Evolutionary conservation across 148 eudicot genomes (phyloP).

Genomic region (Rhododendron williamsianum): DNA sequence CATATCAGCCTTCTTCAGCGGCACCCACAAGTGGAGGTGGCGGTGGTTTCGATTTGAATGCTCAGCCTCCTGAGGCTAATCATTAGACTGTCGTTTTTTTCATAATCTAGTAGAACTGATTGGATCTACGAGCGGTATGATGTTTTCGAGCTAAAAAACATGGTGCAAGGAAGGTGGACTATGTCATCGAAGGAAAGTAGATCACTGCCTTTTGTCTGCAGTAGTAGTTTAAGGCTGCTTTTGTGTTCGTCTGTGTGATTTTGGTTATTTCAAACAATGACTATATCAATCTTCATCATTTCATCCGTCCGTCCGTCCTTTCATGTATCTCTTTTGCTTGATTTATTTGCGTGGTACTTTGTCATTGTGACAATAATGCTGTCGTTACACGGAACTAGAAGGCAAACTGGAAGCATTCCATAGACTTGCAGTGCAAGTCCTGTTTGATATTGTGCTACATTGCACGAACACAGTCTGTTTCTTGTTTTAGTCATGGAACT

Average conservation of each 20-base stretch:
- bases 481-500: background rate
- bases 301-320: background rate
- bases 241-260: background rate
- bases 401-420: background rate
- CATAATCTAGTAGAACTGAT: background rate
- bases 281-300: background rate
- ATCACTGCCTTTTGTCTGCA: background rate
- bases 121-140: background rate
- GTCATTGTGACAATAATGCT: background rate
- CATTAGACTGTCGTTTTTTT: background rate
- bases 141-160: background rate
- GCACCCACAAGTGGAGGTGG: constrained; percentile 15
- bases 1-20: constrained; percentile 21
- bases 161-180: background rate
- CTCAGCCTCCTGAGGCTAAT: constrained; percentile 17
- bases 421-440: background rate
- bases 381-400: background rate
- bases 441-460: background rate
- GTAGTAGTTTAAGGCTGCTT: background rate
- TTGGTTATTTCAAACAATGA: background rate
- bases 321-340: background rate
- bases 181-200: background rate
- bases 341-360: background rate
- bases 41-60: constrained; percentile 15
- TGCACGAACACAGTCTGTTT: background rate